A percentile compares a stretch with the other conserved stretches of the same genome.
These are phyloP conservation scores for Lasiodiplodia sp. DNA, from an alignment of 2,329 filamentous ascomycete genomes.

Conservation along the genomic window DNA sequence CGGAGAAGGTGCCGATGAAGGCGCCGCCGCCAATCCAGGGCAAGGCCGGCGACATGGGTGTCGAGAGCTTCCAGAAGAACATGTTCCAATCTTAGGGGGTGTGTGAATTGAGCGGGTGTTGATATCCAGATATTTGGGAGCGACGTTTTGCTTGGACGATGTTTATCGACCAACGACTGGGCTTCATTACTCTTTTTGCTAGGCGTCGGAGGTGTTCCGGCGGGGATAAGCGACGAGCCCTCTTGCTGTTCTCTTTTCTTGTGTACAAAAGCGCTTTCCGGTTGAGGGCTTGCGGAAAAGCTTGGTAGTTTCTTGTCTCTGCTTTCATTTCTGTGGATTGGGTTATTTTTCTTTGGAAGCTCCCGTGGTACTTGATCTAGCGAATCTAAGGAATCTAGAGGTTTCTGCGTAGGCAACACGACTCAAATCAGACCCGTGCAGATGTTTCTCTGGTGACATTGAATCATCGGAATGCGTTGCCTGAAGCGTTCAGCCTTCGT, in stretches of 20 bases:
- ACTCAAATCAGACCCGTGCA: background rate
- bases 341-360: background rate
- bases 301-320: background rate
- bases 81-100: slow-evolving; percentile 64
- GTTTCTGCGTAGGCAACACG: background rate
- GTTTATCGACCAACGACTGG: background rate
- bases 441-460: background rate
- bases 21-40: slow-evolving; percentile 58
- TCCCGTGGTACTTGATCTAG: background rate
- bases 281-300: background rate
- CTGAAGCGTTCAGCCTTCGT: background rate
- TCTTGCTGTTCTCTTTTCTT: background rate
- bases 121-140: background rate
- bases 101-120: background rate
- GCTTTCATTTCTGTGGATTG: background rate
- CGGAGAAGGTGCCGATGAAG: slow-evolving; percentile 49
- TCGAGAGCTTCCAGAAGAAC: slow-evolving; percentile 76
- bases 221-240: background rate
- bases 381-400: background rate
- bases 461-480: background rate
- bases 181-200: background rate
- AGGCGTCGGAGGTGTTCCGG: slow-evolving; percentile 27
- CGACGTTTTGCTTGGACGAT: background rate
- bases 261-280: slow-evolving; percentile 13
- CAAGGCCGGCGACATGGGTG: slow-evolving; percentile 69